A percentile compares a stretch with the other conserved stretches of the same genome.
phyloP scores from a whole-genome alignment of 768 basidiomycete species.

The Cystobasidium tubakii region DNA sequence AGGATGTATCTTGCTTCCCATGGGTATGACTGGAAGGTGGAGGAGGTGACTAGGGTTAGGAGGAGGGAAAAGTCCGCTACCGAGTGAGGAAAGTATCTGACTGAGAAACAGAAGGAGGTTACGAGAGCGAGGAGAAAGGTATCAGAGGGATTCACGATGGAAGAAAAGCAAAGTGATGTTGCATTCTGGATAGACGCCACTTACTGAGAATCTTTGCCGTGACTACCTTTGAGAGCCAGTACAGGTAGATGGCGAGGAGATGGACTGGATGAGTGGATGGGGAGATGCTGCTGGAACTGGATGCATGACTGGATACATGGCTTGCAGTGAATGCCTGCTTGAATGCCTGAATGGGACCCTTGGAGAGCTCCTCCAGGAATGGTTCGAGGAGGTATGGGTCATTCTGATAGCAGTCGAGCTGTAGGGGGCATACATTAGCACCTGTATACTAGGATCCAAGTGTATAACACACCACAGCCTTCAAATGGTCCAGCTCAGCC shows the following conservation, averaged over 20 bases:
- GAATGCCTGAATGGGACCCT: not conserved
- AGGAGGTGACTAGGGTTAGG: slow-evolving; percentile 59
- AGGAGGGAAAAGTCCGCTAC: slow-evolving; percentile 72
- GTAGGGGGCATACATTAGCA: not conserved
- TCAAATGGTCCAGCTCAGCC: not conserved
- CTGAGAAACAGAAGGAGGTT: slow-evolving; percentile 52
- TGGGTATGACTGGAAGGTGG: slow-evolving; percentile 49
- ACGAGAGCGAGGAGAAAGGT: no score
- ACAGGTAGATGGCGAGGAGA: slow-evolving; percentile 62
- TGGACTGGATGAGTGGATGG: slow-evolving; percentile 53
- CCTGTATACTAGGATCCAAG: not conserved
- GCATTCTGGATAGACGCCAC: no score
- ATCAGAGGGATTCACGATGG: no score
- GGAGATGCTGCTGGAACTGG: slow-evolving; percentile 42
- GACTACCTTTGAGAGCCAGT: slow-evolving; percentile 75
- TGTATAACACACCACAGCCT: not conserved
- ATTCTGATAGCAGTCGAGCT: slow-evolving; percentile 89
- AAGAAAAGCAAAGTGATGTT: no score
- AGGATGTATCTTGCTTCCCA: slow-evolving; percentile 81
- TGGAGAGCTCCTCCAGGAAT: not conserved
- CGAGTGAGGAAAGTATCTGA: slow-evolving; percentile 89
- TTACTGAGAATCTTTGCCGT: slow-evolving; percentile 86
- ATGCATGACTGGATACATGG: no score
- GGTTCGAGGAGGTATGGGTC: slow-evolving; percentile 89
- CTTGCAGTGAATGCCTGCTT: not conserved